Evolutionary conservation across 2,329 filamentous ascomycete genomes (phyloP).

Genomic region (Tolypocladium endophyticum): DNA sequence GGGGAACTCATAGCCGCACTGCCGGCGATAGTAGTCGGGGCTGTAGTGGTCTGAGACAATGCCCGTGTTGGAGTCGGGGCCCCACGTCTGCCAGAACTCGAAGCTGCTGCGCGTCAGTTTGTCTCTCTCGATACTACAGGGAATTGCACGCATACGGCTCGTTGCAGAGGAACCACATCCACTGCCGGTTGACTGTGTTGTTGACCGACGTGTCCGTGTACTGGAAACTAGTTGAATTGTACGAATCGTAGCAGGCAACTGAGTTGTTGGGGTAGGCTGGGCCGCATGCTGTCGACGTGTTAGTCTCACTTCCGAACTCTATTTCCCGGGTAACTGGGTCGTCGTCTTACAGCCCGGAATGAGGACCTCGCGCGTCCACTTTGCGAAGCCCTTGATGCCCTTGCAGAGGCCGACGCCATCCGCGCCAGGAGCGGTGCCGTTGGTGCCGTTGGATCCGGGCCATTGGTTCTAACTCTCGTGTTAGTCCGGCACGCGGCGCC

Average conservation of each 20-base stretch:
- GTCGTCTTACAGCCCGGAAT: constrained; percentile 34
- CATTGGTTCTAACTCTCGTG: constrained; percentile 7
- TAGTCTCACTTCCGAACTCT: background rate
- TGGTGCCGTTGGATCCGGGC: constrained; percentile 7
- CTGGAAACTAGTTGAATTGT: constrained; percentile 23
- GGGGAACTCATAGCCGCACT: constrained; percentile 48
- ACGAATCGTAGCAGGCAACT: constrained; percentile 5
- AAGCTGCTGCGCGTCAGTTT: constrained; percentile 6
- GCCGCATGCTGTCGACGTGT: constrained; percentile 27
- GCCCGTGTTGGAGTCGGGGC: constrained; percentile 25
- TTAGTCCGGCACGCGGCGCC: background rate
- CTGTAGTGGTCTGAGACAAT: constrained; percentile 37
- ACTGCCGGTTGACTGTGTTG: constrained; percentile 40
- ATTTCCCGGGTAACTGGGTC: background rate
- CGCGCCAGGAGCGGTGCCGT: constrained; percentile 4
- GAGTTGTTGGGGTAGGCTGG: constrained; percentile 35
- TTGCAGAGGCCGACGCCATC: constrained; percentile 42
- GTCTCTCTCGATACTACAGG: background rate
- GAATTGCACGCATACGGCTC: constrained; percentile 45
- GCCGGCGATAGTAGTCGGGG: constrained; percentile 40
- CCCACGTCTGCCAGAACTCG: constrained; percentile 9
- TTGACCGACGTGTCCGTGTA: constrained; percentile 37
- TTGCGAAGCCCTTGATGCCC: constrained; percentile 42
- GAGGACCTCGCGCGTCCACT: constrained; percentile 35
- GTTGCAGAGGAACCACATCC: constrained; percentile 53